Evolutionary conservation across 306 rosid species (phyloP), one percentile per base, ranked within the genome.

Genomic region (Fragaria ananassa): DNA sequence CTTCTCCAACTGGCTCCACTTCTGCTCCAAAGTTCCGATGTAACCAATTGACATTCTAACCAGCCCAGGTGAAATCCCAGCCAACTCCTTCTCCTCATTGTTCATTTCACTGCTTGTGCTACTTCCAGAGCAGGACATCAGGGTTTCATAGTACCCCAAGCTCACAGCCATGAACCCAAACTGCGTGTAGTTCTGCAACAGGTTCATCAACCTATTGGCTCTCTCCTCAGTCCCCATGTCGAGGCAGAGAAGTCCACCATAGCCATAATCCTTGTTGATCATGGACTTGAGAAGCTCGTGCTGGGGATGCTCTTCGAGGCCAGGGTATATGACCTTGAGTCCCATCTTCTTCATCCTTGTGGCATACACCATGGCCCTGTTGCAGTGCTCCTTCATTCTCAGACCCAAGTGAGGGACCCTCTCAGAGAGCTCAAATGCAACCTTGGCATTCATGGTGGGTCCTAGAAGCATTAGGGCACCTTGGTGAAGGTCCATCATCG

Each of bases 401-500:
- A 92, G 65, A 1, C 85, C 89, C 70, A 91, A 71, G 62, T 95
- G 99, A 0, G 99, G 98, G 47, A 95, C 82, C 77, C 99, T 85
- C 79, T 92, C 97, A 0, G 99, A 81, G 0, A 95, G 90, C 61
- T 95, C 99, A 10, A 90, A 95, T 6, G 99, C 99, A 6, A 95
- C 91, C 76, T 95, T 95, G 1, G 99, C 57, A 67, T 95, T 92
- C 99, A 95, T 92, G 4, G 99, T 95, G 12, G 99, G 99, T 3
- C 99, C 99, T 41, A 92, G 62, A 8, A 95, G 82, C 99, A 95
- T 92, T 17, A 95, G 78, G 8, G 96, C 51, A 4, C 99, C 98
- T 79, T 95, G 99, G n/a, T 90, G 97, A 0, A 95, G 88, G 58
- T 92, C 90, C 99, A 95, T 92, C 98, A 95, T 95, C 4, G 93